These are phyloP conservation scores for Cylindrotheca closterium DNA, from an alignment of 108 stramenopile species.

Conservation along the genomic window DNA sequence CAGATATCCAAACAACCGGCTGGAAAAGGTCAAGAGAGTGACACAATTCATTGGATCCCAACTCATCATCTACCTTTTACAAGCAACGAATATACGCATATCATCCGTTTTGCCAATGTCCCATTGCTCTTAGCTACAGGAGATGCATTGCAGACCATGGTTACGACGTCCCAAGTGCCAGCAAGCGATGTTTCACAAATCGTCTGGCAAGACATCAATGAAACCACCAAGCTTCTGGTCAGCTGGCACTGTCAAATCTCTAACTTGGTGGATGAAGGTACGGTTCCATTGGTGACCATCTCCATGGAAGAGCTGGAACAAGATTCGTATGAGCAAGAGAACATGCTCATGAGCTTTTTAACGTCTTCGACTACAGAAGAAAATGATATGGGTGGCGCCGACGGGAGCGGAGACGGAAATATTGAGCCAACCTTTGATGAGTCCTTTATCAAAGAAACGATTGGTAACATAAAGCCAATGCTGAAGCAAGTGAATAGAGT, in stretches of 20 bases:
- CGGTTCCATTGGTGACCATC: conserved; percentile 3
- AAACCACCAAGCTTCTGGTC: conserved; percentile 3
- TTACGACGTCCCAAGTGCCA: too few relatives aligned
- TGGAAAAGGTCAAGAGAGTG: neutral
- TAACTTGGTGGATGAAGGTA: neutral
- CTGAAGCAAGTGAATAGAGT: neutral
- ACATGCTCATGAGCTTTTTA: neutral
- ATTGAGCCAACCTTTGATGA: neutral
- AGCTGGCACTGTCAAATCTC: conserved; percentile 10
- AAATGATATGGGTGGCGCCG: neutral
- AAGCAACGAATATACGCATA: conserved; percentile 1
- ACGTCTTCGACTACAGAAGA: neutral
- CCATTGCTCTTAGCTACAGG: conserved; percentile 7
- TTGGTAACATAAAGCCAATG: neutral
- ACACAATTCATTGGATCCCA: conserved; percentile 2
- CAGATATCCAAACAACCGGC: neutral
- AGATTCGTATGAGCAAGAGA: neutral
- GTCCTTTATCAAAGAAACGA: neutral
- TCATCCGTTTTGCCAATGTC: conserved; percentile 7
- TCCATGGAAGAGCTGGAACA: conserved; percentile 11
- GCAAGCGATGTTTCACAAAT: neutral
- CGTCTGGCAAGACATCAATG: conserved; percentile 3
- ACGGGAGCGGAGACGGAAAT: neutral
- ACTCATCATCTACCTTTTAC: neutral
- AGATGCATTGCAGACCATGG: conserved; percentile 5